Percentiles rank a stretch among this genome's conserved stretches.
Evolutionary conservation across 441 rosid species (phyloP).

Genomic region (Lepidium campestre): DNA sequence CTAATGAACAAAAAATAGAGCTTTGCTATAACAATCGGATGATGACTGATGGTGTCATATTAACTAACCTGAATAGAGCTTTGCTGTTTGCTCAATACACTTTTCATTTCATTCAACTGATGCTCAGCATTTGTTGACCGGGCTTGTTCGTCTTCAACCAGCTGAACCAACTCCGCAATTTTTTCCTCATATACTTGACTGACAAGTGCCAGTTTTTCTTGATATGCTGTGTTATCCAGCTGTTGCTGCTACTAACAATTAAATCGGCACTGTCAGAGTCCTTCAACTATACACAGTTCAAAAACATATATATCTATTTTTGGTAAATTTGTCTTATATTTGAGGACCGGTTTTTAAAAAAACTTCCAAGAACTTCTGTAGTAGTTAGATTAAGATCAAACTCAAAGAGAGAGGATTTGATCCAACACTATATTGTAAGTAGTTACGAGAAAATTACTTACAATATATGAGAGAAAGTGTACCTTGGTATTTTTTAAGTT

Average conservation of each 20-base stretch:
- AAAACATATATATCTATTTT: not conserved
- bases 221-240: constrained; percentile 63
- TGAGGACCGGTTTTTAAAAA: not conserved
- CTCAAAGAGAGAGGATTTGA: not conserved
- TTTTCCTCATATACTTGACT: constrained; percentile 81
- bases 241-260: constrained; percentile 58
- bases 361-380: not conserved
- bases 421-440: not conserved
- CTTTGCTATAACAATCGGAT: constrained; percentile 27
- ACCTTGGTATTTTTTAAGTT: constrained; percentile 61
- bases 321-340: not conserved
- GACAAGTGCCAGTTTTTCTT: constrained; percentile 75
- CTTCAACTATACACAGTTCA: not conserved
- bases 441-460: not conserved
- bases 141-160: constrained; percentile 50
- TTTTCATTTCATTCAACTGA: constrained; percentile 44
- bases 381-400: not conserved
- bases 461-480: constrained; percentile 19
- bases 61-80: constrained; percentile 56
- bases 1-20: constrained; percentile 39
- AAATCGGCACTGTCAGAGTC: constrained; percentile 30
- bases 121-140: constrained; percentile 41
- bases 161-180: constrained; percentile 52
- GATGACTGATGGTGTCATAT: not conserved
- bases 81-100: constrained; percentile 46